Evolutionary conservation across 768 basidiomycete species (phyloP), one percentile per base, ranked within the genome.

Genomic region (Serendipita sp.): DNA sequence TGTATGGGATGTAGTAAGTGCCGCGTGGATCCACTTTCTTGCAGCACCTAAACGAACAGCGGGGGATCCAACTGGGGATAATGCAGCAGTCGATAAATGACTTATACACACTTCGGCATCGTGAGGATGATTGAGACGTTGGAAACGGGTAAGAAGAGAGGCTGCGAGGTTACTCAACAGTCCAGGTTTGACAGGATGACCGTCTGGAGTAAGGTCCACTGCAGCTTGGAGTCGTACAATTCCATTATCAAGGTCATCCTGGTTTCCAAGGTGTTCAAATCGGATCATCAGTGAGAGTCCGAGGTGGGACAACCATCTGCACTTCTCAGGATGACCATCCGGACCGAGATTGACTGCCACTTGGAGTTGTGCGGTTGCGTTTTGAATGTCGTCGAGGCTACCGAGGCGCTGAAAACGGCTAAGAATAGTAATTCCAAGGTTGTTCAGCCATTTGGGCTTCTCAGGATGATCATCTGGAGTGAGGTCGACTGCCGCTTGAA

Each of bases 351-450:
- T 34, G 18, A 52, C 48, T 52, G 48, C 48, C 16, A 7, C 32
- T 52, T 52, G 18, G 5, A 8, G 32, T 10, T 23, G 48, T 52
- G 48, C 5, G n/a, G n/a, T 18, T 23, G 48, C 48, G n/a, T 52
- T 5, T 8, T 65, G 62, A 18, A 65, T 30, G 36, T 41, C 35
- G 2, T 51, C 2, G 30, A 60, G 23, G 34, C 44, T 52, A 2
- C 65, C 65, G 63, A 58, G 10, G 36, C n/a, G 65, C 35, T 62
- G 62, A 38, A 64, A 62, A 15, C 65, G 65, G 30, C 18, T 15
- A 3, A 18, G 38, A 52, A 65, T 23, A 18, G 63, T 10, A 63
- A 32, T 7, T 44, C 72, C 72, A 36, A 68, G 67, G 47, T 67
- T 68, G 34, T 16, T 30, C 15, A 67, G 23, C 23, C 46, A 63